These are phyloP conservation scores for Capronia americana DNA, from an alignment of 2,329 filamentous ascomycete genomes.

Conservation along the genomic window DNA sequence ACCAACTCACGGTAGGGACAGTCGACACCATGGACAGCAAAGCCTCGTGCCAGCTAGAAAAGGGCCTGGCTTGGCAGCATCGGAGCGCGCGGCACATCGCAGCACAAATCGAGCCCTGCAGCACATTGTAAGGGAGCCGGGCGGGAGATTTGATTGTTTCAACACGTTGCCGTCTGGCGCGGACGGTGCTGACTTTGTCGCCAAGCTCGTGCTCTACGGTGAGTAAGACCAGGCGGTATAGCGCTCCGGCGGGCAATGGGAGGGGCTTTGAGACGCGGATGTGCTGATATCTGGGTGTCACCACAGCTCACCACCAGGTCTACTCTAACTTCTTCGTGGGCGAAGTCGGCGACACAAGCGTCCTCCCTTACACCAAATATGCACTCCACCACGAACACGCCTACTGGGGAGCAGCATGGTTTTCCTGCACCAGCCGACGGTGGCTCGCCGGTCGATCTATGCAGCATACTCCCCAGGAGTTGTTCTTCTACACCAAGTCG, in stretches of 20 bases:
- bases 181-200: conserved; percentile 3
- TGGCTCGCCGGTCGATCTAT: not conserved
- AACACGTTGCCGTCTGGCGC: conserved; percentile 3
- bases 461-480: not conserved
- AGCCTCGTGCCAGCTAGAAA: not conserved
- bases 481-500: conserved; percentile 6
- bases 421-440: not conserved
- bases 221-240: not conserved
- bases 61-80: not conserved
- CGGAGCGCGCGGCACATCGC: not conserved
- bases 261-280: not conserved
- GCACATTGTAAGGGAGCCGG: not conserved
- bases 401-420: not conserved
- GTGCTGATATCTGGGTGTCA: not conserved
- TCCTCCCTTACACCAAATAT: conserved; percentile 2
- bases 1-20: not conserved
- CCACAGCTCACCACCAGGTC: conserved; percentile 1
- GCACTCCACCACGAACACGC: not conserved
- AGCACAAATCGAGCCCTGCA: not conserved
- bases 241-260: not conserved
- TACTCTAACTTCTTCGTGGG: conserved; percentile 4
- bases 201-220: conserved; percentile 7
- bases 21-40: not conserved
- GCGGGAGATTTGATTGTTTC: conserved; percentile 1
- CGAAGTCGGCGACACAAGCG: not conserved